Conservation (phyloP, 768 basidiomycete species). For the Candolleomyces efflorescens region DNA sequence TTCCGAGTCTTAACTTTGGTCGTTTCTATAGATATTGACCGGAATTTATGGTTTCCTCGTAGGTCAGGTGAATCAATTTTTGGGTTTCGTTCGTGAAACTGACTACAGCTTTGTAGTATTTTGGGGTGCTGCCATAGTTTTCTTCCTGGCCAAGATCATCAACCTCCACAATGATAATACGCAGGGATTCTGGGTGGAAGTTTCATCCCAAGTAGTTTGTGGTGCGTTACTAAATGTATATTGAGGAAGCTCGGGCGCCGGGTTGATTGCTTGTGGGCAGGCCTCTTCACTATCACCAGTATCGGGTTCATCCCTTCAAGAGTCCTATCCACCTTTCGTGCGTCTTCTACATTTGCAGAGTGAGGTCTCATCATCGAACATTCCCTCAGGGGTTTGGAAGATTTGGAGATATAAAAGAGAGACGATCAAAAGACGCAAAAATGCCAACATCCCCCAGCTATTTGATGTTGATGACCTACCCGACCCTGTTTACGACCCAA, state of each 20-base stretch:
- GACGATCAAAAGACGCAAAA: slow-evolving; percentile 52
- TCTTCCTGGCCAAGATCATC: slow-evolving; percentile 66
- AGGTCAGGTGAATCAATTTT: slow-evolving; percentile 33
- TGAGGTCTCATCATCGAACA: neutral
- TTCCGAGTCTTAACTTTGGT: too few relatives aligned
- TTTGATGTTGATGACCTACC: slow-evolving; percentile 78
- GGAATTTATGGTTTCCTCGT: slow-evolving; percentile 77
- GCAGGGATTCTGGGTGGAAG: slow-evolving; percentile 81
- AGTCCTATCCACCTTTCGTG: slow-evolving; percentile 71
- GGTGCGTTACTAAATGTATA: slow-evolving; percentile 34
- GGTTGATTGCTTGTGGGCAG: slow-evolving; percentile 26
- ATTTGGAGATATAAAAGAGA: slow-evolving; percentile 72
- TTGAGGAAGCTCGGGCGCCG: neutral
- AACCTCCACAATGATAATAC: slow-evolving; percentile 63
- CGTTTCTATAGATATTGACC: slow-evolving; percentile 42
- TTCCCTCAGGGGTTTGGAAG: slow-evolving; percentile 54
- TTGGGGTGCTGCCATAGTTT: slow-evolving; percentile 82
- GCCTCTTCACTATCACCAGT: slow-evolving; percentile 76
- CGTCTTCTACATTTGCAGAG: slow-evolving; percentile 17
- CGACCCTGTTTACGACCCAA: slow-evolving; percentile 67
- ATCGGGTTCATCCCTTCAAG: slow-evolving; percentile 78
- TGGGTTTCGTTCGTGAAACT: neutral
- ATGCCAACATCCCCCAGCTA: slow-evolving; percentile 62
- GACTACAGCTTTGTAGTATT: slow-evolving; percentile 46
- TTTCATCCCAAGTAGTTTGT: slow-evolving; percentile 72